phyloP scores from a whole-genome alignment of 1,284 basidiomycete genomes.

The Stereum hirsutum region DNA sequence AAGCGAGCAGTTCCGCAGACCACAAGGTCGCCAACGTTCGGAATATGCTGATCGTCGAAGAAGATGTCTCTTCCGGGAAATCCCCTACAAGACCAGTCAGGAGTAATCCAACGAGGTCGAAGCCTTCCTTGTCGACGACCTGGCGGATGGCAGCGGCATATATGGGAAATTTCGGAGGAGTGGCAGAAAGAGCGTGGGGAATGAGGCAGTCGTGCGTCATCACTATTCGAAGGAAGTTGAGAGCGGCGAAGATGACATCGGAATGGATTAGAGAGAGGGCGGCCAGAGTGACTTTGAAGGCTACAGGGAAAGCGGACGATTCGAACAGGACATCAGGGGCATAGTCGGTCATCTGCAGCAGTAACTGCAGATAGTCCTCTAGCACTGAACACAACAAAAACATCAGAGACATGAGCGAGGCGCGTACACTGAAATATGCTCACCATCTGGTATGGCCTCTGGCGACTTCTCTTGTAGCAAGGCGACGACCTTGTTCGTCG shows the following conservation, averaged over 20 bases:
- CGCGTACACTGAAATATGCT: slow-evolving; percentile 14
- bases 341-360: slow-evolving; percentile 61
- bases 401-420: neutral
- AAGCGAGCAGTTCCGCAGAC: slow-evolving; percentile 59
- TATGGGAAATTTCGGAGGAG: slow-evolving; percentile 52
- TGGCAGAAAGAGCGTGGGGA: slow-evolving; percentile 27
- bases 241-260: slow-evolving; percentile 72
- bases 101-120: slow-evolving; percentile 62
- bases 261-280: slow-evolving; percentile 75
- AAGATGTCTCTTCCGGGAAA: slow-evolving; percentile 82
- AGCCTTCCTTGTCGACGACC: slow-evolving; percentile 69
- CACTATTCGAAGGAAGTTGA: slow-evolving; percentile 74
- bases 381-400: slow-evolving; percentile 50
- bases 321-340: slow-evolving; percentile 74
- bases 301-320: slow-evolving; percentile 65
- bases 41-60: slow-evolving; percentile 72
- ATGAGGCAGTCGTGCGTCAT: slow-evolving; percentile 65
- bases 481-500: slow-evolving; percentile 61
- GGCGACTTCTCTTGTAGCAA: slow-evolving; percentile 62
- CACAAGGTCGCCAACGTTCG: slow-evolving; percentile 60
- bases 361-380: slow-evolving; percentile 89
- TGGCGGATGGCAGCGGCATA: slow-evolving; percentile 63
- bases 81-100: slow-evolving; percentile 76
- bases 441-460: slow-evolving; percentile 76
- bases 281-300: slow-evolving; percentile 69